Conservation (phyloP, 116 monocot species). For the Papilionanthe hybrid region DNA sequence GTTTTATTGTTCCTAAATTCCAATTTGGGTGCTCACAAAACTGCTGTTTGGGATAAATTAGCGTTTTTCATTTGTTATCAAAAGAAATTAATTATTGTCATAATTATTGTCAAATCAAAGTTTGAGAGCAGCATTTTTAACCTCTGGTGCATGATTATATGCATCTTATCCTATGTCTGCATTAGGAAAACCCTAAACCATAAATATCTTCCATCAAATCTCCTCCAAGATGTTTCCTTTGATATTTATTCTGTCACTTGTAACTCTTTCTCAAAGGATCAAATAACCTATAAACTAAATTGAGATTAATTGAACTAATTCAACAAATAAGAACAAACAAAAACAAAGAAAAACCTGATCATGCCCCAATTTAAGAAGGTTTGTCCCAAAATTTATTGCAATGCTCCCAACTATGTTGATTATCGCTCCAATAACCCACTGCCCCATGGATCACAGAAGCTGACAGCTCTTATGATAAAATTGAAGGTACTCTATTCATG, state of each 20-base stretch:
- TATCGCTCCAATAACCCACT: constrained; percentile 94
- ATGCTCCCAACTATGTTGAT: constrained; percentile 95
- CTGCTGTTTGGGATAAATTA: no score
- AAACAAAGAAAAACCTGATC: constrained; percentile 76
- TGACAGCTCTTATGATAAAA: background rate
- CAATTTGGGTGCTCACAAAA: no score
- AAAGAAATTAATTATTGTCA: no score
- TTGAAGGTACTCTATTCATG: background rate
- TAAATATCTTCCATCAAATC: no score
- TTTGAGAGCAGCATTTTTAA: no score
- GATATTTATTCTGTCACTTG: background rate
- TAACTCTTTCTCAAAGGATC: background rate
- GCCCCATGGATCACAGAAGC: constrained; percentile 59
- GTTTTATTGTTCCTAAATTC: no score
- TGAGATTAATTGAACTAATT: background rate
- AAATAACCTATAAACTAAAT: background rate
- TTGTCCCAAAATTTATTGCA: constrained; percentile 98
- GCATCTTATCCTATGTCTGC: no score
- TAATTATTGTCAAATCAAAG: no score
- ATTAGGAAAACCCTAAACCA: no score
- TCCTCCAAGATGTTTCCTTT: background rate
- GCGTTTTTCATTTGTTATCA: no score
- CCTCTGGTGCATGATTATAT: no score
- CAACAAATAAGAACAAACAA: background rate
- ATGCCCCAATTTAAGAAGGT: constrained; percentile 98